Evolutionary conservation across 1,139 yeast species (phyloP).

Genomic region (Diutina pseudorugosa): DNA sequence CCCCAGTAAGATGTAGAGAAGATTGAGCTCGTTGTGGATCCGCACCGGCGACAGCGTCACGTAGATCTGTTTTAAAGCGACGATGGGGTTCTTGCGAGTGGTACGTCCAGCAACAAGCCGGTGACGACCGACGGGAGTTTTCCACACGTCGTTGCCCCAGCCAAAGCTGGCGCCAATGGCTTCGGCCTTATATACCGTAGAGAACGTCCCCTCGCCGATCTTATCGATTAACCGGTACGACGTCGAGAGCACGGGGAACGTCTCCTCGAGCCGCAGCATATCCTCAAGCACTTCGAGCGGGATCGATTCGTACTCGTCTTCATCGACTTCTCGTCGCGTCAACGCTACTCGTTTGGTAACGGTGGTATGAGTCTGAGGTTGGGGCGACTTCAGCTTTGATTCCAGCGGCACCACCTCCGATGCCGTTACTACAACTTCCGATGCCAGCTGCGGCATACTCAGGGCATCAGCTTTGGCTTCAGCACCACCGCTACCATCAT

Average conservation of each 20-base stretch:
- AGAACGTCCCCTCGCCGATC: conserved; percentile 93
- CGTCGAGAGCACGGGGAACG: conserved; percentile 49
- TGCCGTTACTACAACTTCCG: no score
- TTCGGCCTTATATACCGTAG: conserved; percentile 81
- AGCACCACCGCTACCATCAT: background rate
- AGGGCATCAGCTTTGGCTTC: background rate
- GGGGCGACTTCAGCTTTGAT: background rate
- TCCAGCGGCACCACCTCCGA: background rate
- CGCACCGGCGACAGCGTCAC: conserved; percentile 93
- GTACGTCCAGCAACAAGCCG: background rate
- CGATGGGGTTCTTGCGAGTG: conserved; percentile 37
- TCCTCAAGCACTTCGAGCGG: conserved; percentile 50
- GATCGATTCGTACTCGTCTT: conserved; percentile 20
- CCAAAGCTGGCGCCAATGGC: conserved; percentile 40
- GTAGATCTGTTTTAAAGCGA: conserved; percentile 86
- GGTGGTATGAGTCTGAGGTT: background rate
- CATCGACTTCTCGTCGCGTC: background rate
- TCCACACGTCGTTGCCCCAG: conserved; percentile 31
- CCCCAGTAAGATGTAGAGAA: conserved; percentile 57
- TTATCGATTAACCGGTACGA: conserved; percentile 65
- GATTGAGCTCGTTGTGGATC: conserved; percentile 73
- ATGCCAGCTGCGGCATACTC: background rate
- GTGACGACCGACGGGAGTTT: conserved; percentile 24
- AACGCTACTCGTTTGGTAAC: background rate
- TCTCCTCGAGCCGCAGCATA: conserved; percentile 46